These are phyloP conservation scores for Plasmopara halstedii DNA, from an alignment of 352 stramenopile species.

Conservation along the genomic window DNA sequence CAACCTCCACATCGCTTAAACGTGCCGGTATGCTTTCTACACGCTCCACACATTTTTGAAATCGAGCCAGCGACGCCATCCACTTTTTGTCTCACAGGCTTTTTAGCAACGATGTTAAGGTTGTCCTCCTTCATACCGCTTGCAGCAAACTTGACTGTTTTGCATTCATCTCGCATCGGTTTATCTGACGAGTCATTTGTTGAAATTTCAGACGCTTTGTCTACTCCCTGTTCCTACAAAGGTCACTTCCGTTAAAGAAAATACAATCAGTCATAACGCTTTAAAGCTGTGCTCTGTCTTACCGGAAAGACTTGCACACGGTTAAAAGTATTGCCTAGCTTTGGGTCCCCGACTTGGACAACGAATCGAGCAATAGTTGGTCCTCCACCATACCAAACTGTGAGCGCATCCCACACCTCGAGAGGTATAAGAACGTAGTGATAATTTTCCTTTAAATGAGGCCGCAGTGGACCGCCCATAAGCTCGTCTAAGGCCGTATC, in stretches of 20 bases:
- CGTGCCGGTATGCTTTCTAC: conserved; percentile 29
- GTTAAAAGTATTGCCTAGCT: conserved; percentile 52
- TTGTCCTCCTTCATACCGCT: conserved; percentile 16
- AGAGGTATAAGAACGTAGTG: conserved; percentile 66
- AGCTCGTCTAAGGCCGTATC: conserved; percentile 49
- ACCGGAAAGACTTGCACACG: conserved; percentile 73
- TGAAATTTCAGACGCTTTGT: conserved; percentile 17
- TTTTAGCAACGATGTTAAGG: conserved; percentile 10
- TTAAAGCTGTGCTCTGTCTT: neutral
- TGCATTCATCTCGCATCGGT: conserved; percentile 8
- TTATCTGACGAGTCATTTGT: conserved; percentile 2
- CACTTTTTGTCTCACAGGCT: conserved; percentile 22
- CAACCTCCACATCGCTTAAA: conserved; percentile 72
- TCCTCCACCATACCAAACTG: conserved; percentile 60
- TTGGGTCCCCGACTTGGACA: conserved; percentile 46
- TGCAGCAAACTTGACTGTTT: neutral
- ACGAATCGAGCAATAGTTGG: conserved; percentile 71
- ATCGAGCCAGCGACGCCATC: conserved; percentile 21
- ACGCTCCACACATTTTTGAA: conserved; percentile 63
- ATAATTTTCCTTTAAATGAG: conserved; percentile 64
- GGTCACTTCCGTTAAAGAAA: neutral
- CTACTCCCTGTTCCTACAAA: conserved; percentile 30
- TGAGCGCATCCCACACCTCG: conserved; percentile 71
- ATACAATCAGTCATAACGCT: neutral
- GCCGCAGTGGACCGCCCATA: conserved; percentile 54